These are phyloP conservation scores for Suillus paluster DNA, from an alignment of 768 basidiomycete species.

Conservation along the genomic window DNA sequence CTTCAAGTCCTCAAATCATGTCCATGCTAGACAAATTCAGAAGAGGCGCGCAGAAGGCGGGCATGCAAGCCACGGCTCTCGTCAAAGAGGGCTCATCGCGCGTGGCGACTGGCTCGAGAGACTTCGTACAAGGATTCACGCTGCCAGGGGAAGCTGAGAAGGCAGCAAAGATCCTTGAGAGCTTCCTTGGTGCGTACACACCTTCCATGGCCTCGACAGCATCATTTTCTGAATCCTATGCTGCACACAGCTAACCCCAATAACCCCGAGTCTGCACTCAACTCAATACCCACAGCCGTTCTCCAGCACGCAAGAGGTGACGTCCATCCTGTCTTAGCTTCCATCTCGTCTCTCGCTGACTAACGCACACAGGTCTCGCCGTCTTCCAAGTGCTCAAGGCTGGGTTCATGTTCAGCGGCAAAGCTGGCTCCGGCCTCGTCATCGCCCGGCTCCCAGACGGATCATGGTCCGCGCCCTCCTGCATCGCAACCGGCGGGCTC, in stretches of 20 bases:
- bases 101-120: conserved; percentile 74
- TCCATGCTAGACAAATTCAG: conserved; percentile 82
- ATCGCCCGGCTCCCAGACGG: conserved; percentile 93
- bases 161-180: conserved; percentile 87
- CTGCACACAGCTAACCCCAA: conserved; percentile 75
- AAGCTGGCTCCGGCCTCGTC: conserved; percentile 92
- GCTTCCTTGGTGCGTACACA: conserved; percentile 76
- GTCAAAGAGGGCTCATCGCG: conserved; percentile 67
- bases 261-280: conserved; percentile 88
- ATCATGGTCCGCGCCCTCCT: conserved; percentile 96
- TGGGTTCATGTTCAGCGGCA: conserved; percentile 94
- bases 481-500: conserved; percentile 94
- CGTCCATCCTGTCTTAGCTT: conserved; percentile 14
- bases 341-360: conserved; percentile 1
- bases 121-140: conserved; percentile 84
- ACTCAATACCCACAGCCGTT: conserved; percentile 92
- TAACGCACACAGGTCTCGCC: conserved; percentile 69
- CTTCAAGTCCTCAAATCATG: conserved; percentile 34
- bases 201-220: background rate
- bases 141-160: conserved; percentile 94
- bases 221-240: conserved; percentile 8
- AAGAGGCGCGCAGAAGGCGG: conserved; percentile 80
- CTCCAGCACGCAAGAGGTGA: conserved; percentile 86
- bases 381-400: conserved; percentile 94
- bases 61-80: conserved; percentile 79